Base-by-base conservation (phyloP, 1,284 basidiomycete species). In the Microbotryum lychnidis-dioicae region DNA sequence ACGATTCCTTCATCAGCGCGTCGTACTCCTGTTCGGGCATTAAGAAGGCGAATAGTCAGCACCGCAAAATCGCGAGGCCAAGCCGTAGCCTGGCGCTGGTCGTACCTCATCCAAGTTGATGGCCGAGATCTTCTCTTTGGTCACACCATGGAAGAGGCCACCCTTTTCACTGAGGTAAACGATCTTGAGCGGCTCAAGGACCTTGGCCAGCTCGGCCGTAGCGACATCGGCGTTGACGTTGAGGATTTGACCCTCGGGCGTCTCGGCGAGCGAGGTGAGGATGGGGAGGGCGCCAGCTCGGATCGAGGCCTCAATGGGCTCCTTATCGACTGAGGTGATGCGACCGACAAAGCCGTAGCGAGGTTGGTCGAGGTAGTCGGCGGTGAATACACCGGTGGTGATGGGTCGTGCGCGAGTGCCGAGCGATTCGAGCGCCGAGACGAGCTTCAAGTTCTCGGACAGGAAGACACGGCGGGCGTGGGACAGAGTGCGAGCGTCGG, bases 121-220 rank as follows among this genome's bases (percentile, higher is more conserved):
- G 50, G 90, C 84, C 72, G 91, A 89, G 60, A 98, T 78, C 77
- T 96, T 92, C 79, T 96, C 87, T 63, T 91, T 90, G 23, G 91
- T 91, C 52, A 96, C 86, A 65, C 94, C 94, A 75, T 99, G 96
- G 84, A 87, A 97, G 68, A 99, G 80, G 57, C 96, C 94, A 63
- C 94, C 94, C 80, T 98, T 97, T 74, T 98, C 96, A 76, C 97
- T 97, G 73, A 99, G 78, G 79, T 93, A 97, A 58, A 99, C 94
- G 66, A 98, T 97, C 80, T 98, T 99, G 79, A 93, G 84, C n/a
- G 92, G 92, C 76, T 97, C 92, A 50, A 97, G 81, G 73, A 96
- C 92, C 78, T 96, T 94, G 12, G 92, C 87, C 33, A 97, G 83
- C 76, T 97, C 92, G 54, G 91, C 92, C 3, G 93, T 92, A 16